phyloP scores from a whole-genome alignment of 805 yeast species.

The Diddensiella santjacobensis region DNA sequence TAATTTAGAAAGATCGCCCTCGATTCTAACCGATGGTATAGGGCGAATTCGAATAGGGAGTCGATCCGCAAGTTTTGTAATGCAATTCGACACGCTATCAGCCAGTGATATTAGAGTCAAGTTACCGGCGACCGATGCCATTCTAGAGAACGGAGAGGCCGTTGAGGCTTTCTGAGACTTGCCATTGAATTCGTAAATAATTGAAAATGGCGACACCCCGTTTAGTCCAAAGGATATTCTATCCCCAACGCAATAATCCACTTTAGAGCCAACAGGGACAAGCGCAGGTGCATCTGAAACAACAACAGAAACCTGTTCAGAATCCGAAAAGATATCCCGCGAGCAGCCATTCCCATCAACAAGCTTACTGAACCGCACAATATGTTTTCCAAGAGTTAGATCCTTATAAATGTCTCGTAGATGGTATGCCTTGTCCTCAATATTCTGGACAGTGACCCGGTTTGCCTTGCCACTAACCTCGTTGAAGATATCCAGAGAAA shows the following conservation, averaged over 20 bases:
- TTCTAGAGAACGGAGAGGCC: conserved; percentile 52
- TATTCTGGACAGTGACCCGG: conserved; percentile 41
- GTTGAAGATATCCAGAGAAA: conserved; percentile 56
- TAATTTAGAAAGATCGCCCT: conserved; percentile 67
- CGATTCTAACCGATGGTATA: conserved; percentile 75
- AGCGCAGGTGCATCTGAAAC: conserved; percentile 79
- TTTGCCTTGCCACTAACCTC: conserved; percentile 55
- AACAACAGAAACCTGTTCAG: conserved; percentile 49
- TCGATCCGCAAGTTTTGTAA: conserved; percentile 31
- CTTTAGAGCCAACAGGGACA: conserved; percentile 38
- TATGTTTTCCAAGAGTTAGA: conserved; percentile 67
- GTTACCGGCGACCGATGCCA: conserved; percentile 81
- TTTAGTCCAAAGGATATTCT: conserved; percentile 68
- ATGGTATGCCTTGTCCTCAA: conserved; percentile 38
- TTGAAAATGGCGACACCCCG: conserved; percentile 76
- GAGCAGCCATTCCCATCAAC: conserved; percentile 69
- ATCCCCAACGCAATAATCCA: conserved; percentile 88
- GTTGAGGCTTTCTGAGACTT: conserved; percentile 52
- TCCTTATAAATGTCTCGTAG: conserved; percentile 46
- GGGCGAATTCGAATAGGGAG: conserved; percentile 45
- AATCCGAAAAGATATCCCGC: conserved; percentile 40
- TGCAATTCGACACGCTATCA: conserved; percentile 73
- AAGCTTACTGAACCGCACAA: conserved; percentile 53
- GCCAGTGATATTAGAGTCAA: conserved; percentile 62
- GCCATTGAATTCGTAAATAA: conserved; percentile 71